Base-by-base conservation (phyloP, 371 early-diverging fungal species). In the Smittium culicis region DNA sequence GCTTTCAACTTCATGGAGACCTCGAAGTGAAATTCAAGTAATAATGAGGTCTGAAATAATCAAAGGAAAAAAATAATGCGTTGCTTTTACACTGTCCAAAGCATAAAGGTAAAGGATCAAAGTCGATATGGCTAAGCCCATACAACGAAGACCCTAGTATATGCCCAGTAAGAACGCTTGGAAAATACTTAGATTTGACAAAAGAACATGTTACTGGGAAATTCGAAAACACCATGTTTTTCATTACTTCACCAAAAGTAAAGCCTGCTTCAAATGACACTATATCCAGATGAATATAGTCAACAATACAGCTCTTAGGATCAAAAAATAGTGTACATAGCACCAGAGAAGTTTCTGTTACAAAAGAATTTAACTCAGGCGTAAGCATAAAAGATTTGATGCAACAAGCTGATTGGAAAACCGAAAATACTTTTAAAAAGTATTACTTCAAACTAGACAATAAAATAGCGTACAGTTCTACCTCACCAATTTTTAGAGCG, bases 201-300 rank as follows among this genome's bases (percentile, higher is more conserved):
- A 31, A 59, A 59, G 25, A 28, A 25, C n/a, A 59, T 59, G 60
- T n/a, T 59, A 59, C 14, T 11, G 60, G 31, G 27, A 27, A 59
- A 11, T n/a, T 11, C 5, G 25, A 59, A 59, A 27, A 59, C 60
- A 59, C 31, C 25, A 59, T 59, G 60, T 59, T 59, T 31, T 59
- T 59, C 25, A 27, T 59, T 8, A 28, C 31, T 31, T 16, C 27
- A 59, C 60, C 31, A 59, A 5, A 25, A 11, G n/a, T 59, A 25
- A 59, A 59, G 5, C n/a, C 25, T 31, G 60, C 60, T 16, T 59
- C 60, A 59, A 59, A 59, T 27, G 60, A n/a, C 60, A 59, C 60
- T 31, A 59, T 59, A 25, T 5, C 60, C 28, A 59, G 60, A n/a
- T 28, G 60, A 27, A 59, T 59, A 25, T 16, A 59, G 60, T 59